Evolutionary conservation across 768 basidiomycete species (phyloP), one percentile per base, ranked within the genome.

Genomic region (Lactarius quietus): DNA sequence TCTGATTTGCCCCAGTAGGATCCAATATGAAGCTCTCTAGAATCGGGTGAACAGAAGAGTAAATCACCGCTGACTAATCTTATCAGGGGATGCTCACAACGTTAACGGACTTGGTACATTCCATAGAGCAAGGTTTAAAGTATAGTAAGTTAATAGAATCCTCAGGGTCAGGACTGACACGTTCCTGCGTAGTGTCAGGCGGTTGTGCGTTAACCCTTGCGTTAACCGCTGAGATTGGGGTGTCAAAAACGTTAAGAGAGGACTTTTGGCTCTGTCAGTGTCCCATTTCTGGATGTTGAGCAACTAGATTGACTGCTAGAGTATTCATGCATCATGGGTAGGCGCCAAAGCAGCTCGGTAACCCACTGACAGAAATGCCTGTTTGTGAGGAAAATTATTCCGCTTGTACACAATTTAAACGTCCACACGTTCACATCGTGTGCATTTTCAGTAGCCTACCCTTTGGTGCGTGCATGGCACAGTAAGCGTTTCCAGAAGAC

Each of bases 161-260:
- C 64, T 56, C 64, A 31, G 38, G 54, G 10, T 6, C 9, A 20
- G n/a, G n/a, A n/a, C n/a, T n/a, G n/a, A 57, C 59, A 51, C 59
- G 53, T 56, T 56, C 58, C 58, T 53, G 23, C 26, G 28, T 7
- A 20, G 51, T 23, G 51, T 29, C 18, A 6, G 23, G n/a, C 45
- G 5, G 29, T 20, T 29, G 2, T 39, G 38, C 33, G 20, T 12
- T 10, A 56, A 36, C n/a, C n/a, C n/a, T n/a, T n/a, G 18, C 14
- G 7, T 23, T 3, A 20, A 65, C 10, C 43, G 35, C 54, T 8
- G 28, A 38, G 39, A 31, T 8, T 48, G 2, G 52, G 5, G n/a
- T 4, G 43, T 14, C 43, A 23, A 45, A 45, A 45, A 38, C 18
- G 39, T 23, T 23, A 18, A 63, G 6, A 39, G 18, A 10, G 45